Conservation (phyloP, 148 eudicot species). For the Pharnaceum exiguum region DNA sequence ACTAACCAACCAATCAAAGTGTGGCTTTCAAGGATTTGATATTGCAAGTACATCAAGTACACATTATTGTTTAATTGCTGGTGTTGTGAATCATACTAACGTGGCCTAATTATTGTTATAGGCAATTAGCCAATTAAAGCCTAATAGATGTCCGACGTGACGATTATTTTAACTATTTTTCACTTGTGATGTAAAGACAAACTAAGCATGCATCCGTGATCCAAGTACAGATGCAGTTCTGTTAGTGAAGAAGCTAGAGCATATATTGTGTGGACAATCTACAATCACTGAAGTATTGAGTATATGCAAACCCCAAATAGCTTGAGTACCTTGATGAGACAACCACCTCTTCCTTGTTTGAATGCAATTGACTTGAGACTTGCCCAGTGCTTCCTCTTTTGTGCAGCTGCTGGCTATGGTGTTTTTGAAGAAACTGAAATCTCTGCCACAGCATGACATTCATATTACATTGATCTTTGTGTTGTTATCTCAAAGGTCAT, state of each 20-base stretch:
- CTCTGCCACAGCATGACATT: neutral
- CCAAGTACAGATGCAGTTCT: constrained; percentile 88
- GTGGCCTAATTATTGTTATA: too few relatives aligned
- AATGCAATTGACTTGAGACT: constrained; percentile 73
- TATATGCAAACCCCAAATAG: constrained; percentile 26
- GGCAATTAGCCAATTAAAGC: too few relatives aligned
- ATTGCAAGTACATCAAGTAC: too few relatives aligned
- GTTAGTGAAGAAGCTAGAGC: constrained; percentile 83
- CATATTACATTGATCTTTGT: neutral
- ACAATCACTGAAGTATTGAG: constrained; percentile 78
- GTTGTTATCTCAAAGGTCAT: constrained; percentile 20
- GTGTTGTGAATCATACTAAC: too few relatives aligned
- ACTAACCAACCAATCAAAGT: too few relatives aligned
- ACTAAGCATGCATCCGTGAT: too few relatives aligned
- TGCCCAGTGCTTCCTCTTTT: constrained; percentile 36
- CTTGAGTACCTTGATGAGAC: neutral
- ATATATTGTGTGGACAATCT: constrained; percentile 68
- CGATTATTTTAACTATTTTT: too few relatives aligned
- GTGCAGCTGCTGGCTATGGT: constrained; percentile 1
- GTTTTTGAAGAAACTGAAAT: neutral
- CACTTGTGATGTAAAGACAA: too few relatives aligned
- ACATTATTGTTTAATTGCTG: too few relatives aligned
- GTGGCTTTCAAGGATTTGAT: too few relatives aligned
- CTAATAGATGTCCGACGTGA: too few relatives aligned
- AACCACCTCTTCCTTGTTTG: too few relatives aligned